Evolutionary conservation across 331 rosid species (phyloP).

Genomic region (Malus hybrid): DNA sequence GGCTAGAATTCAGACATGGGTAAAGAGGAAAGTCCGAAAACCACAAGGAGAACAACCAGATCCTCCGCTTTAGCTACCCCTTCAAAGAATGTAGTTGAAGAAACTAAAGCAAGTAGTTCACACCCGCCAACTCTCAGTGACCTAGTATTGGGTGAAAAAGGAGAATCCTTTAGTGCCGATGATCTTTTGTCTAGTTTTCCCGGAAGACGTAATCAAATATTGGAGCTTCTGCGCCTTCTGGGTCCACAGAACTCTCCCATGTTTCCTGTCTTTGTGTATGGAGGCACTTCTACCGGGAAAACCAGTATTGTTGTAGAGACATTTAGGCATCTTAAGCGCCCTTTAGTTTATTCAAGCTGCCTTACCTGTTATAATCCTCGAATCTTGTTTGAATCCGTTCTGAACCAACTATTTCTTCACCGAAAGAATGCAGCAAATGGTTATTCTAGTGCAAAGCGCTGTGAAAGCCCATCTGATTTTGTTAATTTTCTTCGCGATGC

Average conservation of each 20-base stretch:
- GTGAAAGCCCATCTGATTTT: constrained; percentile 84
- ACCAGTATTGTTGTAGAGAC: constrained; percentile 55
- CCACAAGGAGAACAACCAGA: constrained; percentile 61
- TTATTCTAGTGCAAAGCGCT: constrained; percentile 64
- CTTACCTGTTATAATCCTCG: constrained; percentile 71
- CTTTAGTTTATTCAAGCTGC: constrained; percentile 80
- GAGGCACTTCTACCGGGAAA: constrained; percentile 79
- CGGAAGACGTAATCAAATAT: constrained; percentile 57
- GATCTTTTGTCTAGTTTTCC: constrained; percentile 60
- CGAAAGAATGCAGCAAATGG: constrained; percentile 54
- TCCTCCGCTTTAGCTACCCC: constrained; percentile 30
- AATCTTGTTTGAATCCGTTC: constrained; percentile 71
- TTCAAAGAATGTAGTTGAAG: constrained; percentile 28
- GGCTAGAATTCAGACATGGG: constrained; percentile 32
- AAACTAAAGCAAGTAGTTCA: constrained; percentile 25
- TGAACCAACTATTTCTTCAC: constrained; percentile 74
- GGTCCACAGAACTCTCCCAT: constrained; percentile 74
- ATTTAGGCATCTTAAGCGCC: constrained; percentile 70
- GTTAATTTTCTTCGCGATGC: constrained; percentile 74
- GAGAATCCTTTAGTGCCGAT: constrained; percentile 51
- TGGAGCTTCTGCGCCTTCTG: constrained; percentile 50
- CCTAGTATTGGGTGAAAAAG: constrained; percentile 70
- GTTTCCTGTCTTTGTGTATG: constrained; percentile 79
- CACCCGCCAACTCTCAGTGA: constrained; percentile 40
- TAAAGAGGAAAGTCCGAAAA: constrained; percentile 39